Evolutionary conservation across 345 rosid species (phyloP), one percentile per base, ranked within the genome.

Genomic region (Linum usitatissimum): DNA sequence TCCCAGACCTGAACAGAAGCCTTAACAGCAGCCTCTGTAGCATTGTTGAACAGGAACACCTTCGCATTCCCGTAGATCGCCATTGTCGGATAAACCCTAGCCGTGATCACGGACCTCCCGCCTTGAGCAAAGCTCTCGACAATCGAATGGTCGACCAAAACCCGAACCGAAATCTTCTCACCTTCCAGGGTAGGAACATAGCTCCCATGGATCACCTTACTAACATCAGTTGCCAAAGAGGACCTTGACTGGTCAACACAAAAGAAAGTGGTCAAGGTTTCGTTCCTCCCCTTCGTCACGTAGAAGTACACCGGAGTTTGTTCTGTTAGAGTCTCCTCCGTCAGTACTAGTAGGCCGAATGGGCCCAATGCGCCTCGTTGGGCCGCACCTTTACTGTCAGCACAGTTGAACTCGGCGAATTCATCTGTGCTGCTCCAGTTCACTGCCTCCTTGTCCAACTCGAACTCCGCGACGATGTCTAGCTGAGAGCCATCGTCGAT

Each of bases 301-400:
- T 87, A 82, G 78, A 93, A 93, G 75, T 87, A 87, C 8, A 93
- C 91, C 0, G 97, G 94, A 18, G 99, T 93, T 54, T 80, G 86
- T 73, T 93, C 99, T 0, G 75, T 48, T 21, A 74, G 86, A 58
- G 61, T 64, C 0, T 75, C 68, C 48, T 86, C 88, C 0, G 99
- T 87, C 1, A 93, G 94, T 55, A 90, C 90, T 5, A 83, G 73
- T 55, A 93, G 73, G 39, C 99, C 99, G 39, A 93, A 93, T 4
- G 99, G 99, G 55, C 99, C 99, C 53, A 90, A 57, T 6, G 94
- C 84, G 2, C 87, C 84, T 5, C 90, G 88, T 17, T 78, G 76
- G 21, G 80, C 65, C 18, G 91, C 81, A 21, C 96, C 91, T 0
- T 78, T 73, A 6, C 79, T 74, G 30, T 21, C 61, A 10, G 70